phyloP scores from a whole-genome alignment of 176 grass and related monocot genomes.

The Themeda triandra region DNA sequence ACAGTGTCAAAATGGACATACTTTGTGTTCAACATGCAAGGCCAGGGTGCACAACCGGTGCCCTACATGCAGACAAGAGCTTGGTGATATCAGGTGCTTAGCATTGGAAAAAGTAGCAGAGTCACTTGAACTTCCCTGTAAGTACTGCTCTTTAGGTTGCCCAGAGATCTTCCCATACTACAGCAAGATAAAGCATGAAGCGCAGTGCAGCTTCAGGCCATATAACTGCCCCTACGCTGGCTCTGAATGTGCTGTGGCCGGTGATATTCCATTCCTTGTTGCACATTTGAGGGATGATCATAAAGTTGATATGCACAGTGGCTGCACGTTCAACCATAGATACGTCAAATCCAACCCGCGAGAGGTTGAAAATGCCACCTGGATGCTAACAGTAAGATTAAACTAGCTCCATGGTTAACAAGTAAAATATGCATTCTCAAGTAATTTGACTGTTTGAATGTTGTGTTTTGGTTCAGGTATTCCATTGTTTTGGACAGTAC shows the following conservation, averaged over 20 bases:
- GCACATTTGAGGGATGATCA: constrained; percentile 62
- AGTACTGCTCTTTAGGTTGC: constrained; percentile 60
- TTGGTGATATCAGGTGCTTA: constrained; percentile 59
- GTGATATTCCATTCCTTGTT: constrained; percentile 66
- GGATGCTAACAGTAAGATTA: constrained; percentile 58
- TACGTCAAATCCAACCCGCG: constrained; percentile 57
- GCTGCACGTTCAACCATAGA: constrained; percentile 60
- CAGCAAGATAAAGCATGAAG: constrained; percentile 67
- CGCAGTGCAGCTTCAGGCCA: constrained; percentile 56
- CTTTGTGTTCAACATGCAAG: constrained; percentile 55
- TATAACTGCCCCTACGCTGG: constrained; percentile 62
- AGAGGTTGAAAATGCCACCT: constrained; percentile 59
- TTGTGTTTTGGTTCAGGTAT: constrained; percentile 49
- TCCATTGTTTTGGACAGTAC: constrained; percentile 90
- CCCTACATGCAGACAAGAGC: constrained; percentile 64
- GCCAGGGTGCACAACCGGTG: constrained; percentile 60
- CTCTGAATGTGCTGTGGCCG: constrained; percentile 58
- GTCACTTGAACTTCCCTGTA: constrained; percentile 57
- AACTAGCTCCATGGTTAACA: neutral
- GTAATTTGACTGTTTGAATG: neutral
- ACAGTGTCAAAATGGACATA: constrained; percentile 65
- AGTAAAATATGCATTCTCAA: neutral
- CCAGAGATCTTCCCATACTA: constrained; percentile 59
- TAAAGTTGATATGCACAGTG: constrained; percentile 61
- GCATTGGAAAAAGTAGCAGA: constrained; percentile 61